Evolutionary conservation across 306 rosid genomes (phyloP), one percentile per base, ranked within the genome.

Genomic region (Casuarina equisetifolia): DNA sequence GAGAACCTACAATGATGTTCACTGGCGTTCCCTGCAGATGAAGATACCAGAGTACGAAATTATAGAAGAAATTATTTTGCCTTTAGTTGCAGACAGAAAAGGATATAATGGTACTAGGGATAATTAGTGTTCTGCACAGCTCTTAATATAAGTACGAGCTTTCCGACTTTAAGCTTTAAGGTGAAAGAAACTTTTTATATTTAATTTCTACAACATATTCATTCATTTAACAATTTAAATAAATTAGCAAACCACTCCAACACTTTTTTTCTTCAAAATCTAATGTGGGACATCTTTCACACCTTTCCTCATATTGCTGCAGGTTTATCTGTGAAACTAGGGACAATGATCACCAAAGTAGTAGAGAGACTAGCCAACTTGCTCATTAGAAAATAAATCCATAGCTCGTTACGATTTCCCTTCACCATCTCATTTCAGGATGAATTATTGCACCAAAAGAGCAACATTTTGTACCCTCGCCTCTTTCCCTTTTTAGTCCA

Each of bases 1-100:
- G 94, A 82, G 98, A 92, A 77, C 96, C 98, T 72, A 83, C 98
- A 71, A 78, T 89, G 79, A 95, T 95, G 84, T 92, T 95, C 84
- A 92, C 97, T 8, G 93, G 88, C 69, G 96, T 91, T 84, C 93
- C 97, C 98, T 95, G 90, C 85, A 85, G n/a, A 85, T 50, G 39
- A 42, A 78, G 43, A 73, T 51, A 79, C 59, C 6, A 39, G 73
- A 74, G 39, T 76, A 77, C 75, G 55, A 81, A 78, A 61, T 74
- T 72, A 42, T 9, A n/a, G 40, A 46, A 51, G 68, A 9, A 1
- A 7, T 46, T 19, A 39, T 64, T 46, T 9, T 3, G 2, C 44
- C 10, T 63, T 6, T 69, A 5, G 12, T 36, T 8, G 39, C 20
- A 66, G 49, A 53, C 43, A 36, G 9, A 76, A 51, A 66, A 2